Evolutionary conservation across 805 yeast genomes (phyloP), one percentile per base, ranked within the genome.

Genomic region (Aciculoconidium aculeatum): DNA sequence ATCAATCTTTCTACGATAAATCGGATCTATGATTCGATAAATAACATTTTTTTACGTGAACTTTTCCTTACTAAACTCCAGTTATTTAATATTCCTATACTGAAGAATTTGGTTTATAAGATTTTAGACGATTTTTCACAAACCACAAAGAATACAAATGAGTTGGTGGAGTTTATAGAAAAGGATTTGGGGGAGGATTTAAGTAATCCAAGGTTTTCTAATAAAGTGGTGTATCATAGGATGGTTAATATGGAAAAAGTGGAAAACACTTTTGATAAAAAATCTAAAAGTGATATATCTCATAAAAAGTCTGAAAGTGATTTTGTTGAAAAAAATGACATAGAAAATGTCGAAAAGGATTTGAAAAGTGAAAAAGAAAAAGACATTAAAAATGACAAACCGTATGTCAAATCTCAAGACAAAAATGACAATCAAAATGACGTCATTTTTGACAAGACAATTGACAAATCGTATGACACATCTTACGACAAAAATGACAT

Each of bases 21-120:
- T 30, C 35, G 65, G 25, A 43, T 64, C 11, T 64, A 62, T 39
- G 61, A 57, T 31, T 51, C 59, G 35, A 55, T 61, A 17, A 46
- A 44, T 34, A 64, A 61, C 36, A 47, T 61, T 6, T 61, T 57
- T 24, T 38, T 64, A n/a, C 57, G 58, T 26, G 69, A 64, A 32
- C 34, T 41, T 17, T 57, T 58, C 22, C 42, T 64, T 22, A 53
- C 55, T 34, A 47, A 45, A 27, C 47, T 64, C 19, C 51, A 51
- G 27, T 37, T 44, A 22, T 39, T 55, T 9, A 48, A 51, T 17
- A 39, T 64, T 14, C 67, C 68, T 6, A 43, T 64, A 5, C 55
- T 51, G 48, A 41, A 43, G 23, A 49, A 51, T 20, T 37, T 63
- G 36, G 32, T 51, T 25, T 32, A 53, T 11, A 39, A 47, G 24